Base-by-base conservation (phyloP, 176 grass and related monocot species). In the Poa pratensis region DNA sequence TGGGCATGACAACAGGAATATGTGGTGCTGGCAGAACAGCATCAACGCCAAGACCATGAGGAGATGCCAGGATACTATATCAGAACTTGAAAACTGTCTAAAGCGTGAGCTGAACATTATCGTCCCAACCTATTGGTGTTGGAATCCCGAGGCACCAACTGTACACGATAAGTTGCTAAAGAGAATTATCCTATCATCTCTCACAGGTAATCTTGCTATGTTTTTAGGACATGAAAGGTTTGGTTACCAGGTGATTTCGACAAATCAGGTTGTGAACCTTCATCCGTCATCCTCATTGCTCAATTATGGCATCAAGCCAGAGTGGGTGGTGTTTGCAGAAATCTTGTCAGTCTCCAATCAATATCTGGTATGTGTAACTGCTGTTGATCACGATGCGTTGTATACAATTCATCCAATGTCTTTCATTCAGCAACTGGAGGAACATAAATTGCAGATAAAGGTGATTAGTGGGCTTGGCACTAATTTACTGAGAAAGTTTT, bases 1-100 rank as follows among this genome's bases (percentile, higher is more conserved):
- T 81, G 77, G 84, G 49, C 51, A 58, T 88, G 93, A 83, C 20
- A 95, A 84, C 79, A 90, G 84, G 40, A 98, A 89, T 70, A 63
- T 52, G 30, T 98, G 96, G 96, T 98, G 96, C 89, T 95, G 93
- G 96, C 75, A 95, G 78, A 98, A 98, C 88, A 92, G 91, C 78
- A 87, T 98, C 80, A 95, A 98, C 46, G 93, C 96, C 35, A 98
- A 98, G 86, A 92, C 96, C 39, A 90, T 95, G 93, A 95, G 83
- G 80, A 92, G 96, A 57, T 98, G 96, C 81, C 85, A 89, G 46
- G 91, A 98, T 58, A 95, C 93, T 73, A 86, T 94, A 80, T 78
- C 65, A 83, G 93, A 95, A 68, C 88, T 95, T 16, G 96, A 98
- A 88, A 88, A 82, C 26, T 95, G 93, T 89, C 84, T 98, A 57